Evolutionary conservation across 2,329 filamentous ascomycete genomes (phyloP).

Genomic region (Neonectria punicea): DNA sequence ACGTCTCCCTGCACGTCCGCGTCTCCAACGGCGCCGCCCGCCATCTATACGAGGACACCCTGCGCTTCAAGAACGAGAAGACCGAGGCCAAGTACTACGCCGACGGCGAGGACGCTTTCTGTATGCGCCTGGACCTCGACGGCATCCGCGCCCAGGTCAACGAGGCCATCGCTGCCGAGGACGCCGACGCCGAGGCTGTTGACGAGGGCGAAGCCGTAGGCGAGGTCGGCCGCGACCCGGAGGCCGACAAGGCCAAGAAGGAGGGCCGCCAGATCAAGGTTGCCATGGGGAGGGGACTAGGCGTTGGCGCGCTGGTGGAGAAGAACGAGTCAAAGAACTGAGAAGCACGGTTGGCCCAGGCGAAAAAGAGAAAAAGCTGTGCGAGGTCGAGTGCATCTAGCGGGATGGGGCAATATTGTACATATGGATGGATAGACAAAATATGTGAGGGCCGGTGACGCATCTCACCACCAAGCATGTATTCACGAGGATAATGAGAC

Average conservation of each 20-base stretch:
- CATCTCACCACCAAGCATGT: conserved; percentile 26
- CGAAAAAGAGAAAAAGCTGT: neutral
- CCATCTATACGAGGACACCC: conserved; percentile 90
- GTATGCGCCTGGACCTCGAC: conserved; percentile 88
- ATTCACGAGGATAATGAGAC: conserved; percentile 24
- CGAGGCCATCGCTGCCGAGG: conserved; percentile 51
- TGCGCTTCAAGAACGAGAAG: conserved; percentile 89
- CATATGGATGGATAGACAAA: conserved; percentile 43
- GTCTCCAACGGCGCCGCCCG: conserved; percentile 92
- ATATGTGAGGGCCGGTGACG: conserved; percentile 22
- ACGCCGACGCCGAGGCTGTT: conserved; percentile 51
- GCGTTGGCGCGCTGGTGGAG: conserved; percentile 82
- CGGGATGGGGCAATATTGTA: conserved; percentile 25
- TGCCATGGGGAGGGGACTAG: conserved; percentile 82
- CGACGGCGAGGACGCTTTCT: conserved; percentile 95
- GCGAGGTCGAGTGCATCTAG: neutral
- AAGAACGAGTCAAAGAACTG: conserved; percentile 65
- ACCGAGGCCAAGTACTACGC: conserved; percentile 93
- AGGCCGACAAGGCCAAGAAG: conserved; percentile 46
- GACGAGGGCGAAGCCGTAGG: conserved; percentile 80
- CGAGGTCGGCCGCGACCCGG: conserved; percentile 66
- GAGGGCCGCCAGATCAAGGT: conserved; percentile 73
- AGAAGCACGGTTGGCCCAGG: conserved; percentile 2
- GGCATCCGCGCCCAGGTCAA: conserved; percentile 63
- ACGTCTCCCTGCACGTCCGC: conserved; percentile 96